A percentile compares a stretch with the other conserved stretches of the same genome.
Evolutionary conservation across 257 asterid species (phyloP).

Genomic region (Pogostemon cablin): DNA sequence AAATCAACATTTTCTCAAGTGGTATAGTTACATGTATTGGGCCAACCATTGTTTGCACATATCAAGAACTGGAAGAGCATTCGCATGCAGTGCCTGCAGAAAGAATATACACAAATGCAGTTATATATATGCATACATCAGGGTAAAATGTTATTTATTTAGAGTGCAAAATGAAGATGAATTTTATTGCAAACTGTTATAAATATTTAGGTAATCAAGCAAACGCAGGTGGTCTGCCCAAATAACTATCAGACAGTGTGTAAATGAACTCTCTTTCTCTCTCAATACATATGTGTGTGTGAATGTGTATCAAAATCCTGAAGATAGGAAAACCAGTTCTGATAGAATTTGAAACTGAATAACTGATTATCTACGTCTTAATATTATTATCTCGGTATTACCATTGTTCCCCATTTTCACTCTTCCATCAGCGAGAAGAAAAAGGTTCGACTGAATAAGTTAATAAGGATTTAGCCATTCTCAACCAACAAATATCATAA

Average conservation of each 20-base stretch:
- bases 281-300: background rate
- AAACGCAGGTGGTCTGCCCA: background rate
- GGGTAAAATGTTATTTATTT: background rate
- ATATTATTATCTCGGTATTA: background rate
- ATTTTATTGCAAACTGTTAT: background rate
- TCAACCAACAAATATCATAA: background rate
- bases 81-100: slow-evolving; percentile 92
- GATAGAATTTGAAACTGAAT: background rate
- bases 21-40: slow-evolving; percentile 70
- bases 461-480: background rate
- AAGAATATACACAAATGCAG: slow-evolving; percentile 19
- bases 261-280: background rate
- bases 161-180: background rate
- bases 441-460: background rate
- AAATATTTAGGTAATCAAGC: slow-evolving; percentile 2
- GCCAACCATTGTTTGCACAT: slow-evolving; percentile 99
- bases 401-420: background rate
- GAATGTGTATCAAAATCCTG: background rate
- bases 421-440: background rate
- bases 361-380: background rate
- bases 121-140: background rate
- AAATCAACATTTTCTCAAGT: slow-evolving; percentile 31
- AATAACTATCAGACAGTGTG: slow-evolving; percentile 11
- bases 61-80: slow-evolving; percentile 96
- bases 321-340: background rate